phyloP scores from a whole-genome alignment of 441 rosid species.

The Syzygium malaccense region DNA sequence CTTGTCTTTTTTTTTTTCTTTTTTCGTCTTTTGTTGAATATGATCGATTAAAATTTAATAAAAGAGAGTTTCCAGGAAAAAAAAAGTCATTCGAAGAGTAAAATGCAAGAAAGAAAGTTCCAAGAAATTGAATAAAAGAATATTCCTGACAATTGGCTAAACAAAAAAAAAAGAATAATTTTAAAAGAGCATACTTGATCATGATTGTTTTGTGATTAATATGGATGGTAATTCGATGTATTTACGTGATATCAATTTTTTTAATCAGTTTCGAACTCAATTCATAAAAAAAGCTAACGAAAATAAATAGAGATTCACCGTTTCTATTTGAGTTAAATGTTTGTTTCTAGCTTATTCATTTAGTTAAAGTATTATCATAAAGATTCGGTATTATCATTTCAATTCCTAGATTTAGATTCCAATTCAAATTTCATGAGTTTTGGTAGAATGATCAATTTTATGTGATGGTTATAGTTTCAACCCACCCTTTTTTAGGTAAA shows the following conservation, averaged over 20 bases:
- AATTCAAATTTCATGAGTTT: neutral
- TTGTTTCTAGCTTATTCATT: neutral
- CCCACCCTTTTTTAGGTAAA: neutral
- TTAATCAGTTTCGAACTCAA: neutral
- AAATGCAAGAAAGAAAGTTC: neutral
- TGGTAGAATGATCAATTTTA: neutral
- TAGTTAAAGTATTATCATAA: neutral
- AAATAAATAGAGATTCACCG: fast-evolving
- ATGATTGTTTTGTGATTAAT: neutral
- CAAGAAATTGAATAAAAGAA: neutral
- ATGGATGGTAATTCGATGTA: neutral
- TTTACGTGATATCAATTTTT: neutral
- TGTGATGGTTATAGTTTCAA: neutral
- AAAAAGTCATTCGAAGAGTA: neutral
- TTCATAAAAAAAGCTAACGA: neutral
- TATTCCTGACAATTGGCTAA: neutral
- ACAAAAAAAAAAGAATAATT: neutral
- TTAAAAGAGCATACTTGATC: neutral
- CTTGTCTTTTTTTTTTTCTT: neutral
- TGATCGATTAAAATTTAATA: neutral
- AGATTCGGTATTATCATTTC: neutral
- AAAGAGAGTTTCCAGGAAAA: neutral
- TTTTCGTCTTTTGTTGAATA: neutral
- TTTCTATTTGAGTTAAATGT: neutral
- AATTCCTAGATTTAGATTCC: neutral